These are phyloP conservation scores for Apiospora malaysiana DNA, from an alignment of 2,329 filamentous ascomycete genomes.

Conservation along the genomic window DNA sequence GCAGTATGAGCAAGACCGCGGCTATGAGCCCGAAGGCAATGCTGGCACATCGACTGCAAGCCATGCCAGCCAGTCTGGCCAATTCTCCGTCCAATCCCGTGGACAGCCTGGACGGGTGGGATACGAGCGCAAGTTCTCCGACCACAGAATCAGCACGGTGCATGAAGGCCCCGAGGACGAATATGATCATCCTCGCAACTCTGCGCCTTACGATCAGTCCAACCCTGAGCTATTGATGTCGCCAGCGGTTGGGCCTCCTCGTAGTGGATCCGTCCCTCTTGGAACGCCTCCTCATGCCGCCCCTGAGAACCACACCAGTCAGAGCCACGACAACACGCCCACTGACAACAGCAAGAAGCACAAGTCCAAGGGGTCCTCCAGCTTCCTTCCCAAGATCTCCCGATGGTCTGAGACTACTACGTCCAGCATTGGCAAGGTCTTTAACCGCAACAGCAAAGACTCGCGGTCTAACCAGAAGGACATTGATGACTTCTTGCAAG, in stretches of 20 bases:
- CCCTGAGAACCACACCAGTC: conserved; percentile 46
- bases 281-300: conserved; percentile 62
- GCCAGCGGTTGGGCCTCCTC: conserved; percentile 59
- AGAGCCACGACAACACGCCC: conserved; percentile 82
- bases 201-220: conserved; percentile 57
- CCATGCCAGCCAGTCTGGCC: conserved; percentile 76
- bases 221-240: conserved; percentile 67
- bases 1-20: conserved; percentile 71
- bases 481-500: conserved; percentile 64
- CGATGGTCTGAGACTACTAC: conserved; percentile 97
- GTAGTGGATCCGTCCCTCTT: conserved; percentile 60
- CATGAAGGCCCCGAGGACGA: conserved; percentile 82
- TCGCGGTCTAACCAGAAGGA: conserved; percentile 58
- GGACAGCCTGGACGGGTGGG: conserved; percentile 50
- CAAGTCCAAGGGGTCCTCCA: conserved; percentile 81
- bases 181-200: conserved; percentile 49
- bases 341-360: conserved; percentile 84
- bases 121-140: conserved; percentile 65
- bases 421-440: conserved; percentile 81
- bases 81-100: conserved; percentile 67
- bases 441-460: conserved; percentile 66
- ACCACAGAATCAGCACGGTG: conserved; percentile 89
- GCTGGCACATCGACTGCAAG: conserved; percentile 77
- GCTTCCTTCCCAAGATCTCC: conserved; percentile 88
- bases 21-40: conserved; percentile 84